Evolutionary conservation across 2,329 filamentous ascomycete genomes (phyloP).

Genomic region (Didymella arachidicola): DNA sequence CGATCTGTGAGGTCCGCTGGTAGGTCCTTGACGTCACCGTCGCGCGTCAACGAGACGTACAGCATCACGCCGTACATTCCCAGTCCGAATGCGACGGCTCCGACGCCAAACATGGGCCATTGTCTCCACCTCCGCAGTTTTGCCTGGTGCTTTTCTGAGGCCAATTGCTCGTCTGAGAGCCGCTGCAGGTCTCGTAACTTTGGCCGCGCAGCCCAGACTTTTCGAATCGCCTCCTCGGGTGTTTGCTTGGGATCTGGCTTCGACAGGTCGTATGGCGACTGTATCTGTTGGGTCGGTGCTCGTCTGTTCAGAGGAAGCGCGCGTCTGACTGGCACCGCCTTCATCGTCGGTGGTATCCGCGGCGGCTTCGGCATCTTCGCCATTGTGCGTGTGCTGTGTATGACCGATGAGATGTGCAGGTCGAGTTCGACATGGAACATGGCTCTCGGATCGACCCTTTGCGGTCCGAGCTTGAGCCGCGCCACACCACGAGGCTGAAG

Average conservation of each 20-base stretch:
- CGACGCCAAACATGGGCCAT: constrained; percentile 44
- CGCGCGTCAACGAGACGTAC: constrained; percentile 41
- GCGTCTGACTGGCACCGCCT: constrained; percentile 30
- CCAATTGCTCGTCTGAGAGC: constrained; percentile 41
- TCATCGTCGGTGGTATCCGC: constrained; percentile 31
- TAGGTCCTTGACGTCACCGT: constrained; percentile 35
- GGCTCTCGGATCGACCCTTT: constrained; percentile 12
- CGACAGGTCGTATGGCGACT: constrained; percentile 22
- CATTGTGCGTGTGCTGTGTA: constrained; percentile 30
- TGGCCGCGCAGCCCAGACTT: constrained; percentile 39
- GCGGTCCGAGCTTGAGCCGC: constrained; percentile 10
- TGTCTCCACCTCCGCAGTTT: constrained; percentile 43
- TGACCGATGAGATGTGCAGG: background rate
- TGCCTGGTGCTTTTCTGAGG: constrained; percentile 34
- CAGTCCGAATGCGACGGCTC: constrained; percentile 49
- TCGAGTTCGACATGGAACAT: constrained; percentile 3
- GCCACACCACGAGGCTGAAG: constrained; percentile 19
- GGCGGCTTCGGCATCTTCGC: constrained; percentile 45
- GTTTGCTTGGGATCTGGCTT: constrained; percentile 25
- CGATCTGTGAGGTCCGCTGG: constrained; percentile 54
- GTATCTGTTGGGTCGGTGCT: constrained; percentile 26
- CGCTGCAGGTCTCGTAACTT: constrained; percentile 34
- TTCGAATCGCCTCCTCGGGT: constrained; percentile 28
- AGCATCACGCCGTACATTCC: constrained; percentile 53
- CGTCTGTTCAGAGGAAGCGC: constrained; percentile 28